Evolutionary conservation across 495 filamentous ascomycete genomes (phyloP).

Genomic region (Viridothelium virens): DNA sequence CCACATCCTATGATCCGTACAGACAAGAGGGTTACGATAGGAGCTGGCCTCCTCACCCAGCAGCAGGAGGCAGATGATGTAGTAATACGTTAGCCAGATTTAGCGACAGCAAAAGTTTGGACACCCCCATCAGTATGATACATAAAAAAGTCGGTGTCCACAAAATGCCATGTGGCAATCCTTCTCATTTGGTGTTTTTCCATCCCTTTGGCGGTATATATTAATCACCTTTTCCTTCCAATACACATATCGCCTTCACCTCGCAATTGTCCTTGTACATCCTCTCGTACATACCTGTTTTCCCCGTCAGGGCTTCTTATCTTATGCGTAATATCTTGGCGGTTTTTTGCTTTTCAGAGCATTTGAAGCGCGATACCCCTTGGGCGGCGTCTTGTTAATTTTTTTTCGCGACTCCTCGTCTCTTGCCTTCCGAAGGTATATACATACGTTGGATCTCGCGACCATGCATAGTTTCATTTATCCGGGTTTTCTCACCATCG

Average conservation of each 20-base stretch:
- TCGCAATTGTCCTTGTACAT: background rate
- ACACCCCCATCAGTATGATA: background rate
- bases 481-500: too few relatives aligned
- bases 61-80: background rate
- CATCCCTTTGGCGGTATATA: too few relatives aligned
- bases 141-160: background rate
- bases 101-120: background rate
- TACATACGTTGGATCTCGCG: background rate
- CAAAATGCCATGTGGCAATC: too few relatives aligned
- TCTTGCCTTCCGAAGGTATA: background rate
- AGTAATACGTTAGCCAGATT: background rate
- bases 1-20: background rate
- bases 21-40: background rate
- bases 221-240: background rate
- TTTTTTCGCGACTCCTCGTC: background rate
- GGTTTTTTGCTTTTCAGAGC: conserved; percentile 11
- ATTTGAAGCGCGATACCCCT: conserved; percentile 7
- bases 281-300: background rate
- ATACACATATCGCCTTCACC: background rate
- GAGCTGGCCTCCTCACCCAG: conserved; percentile 5
- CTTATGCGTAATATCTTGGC: background rate
- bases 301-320: background rate
- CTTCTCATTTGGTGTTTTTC: too few relatives aligned
- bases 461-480: background rate
- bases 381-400: background rate